Conservation (phyloP, 2,329 filamentous ascomycete genomes). For the Cladorrhinum sp. region DNA sequence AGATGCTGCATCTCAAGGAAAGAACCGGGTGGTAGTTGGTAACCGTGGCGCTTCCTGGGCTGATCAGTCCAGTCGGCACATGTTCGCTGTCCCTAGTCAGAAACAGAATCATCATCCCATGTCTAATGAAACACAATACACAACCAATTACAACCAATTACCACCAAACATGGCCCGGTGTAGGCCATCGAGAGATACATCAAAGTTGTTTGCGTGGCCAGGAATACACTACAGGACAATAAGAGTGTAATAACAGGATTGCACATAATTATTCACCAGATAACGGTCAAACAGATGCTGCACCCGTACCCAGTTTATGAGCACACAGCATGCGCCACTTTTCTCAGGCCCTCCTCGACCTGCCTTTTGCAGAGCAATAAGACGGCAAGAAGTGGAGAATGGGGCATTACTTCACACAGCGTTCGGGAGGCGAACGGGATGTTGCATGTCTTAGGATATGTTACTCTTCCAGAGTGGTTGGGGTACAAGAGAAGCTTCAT, state of each 20-base stretch:
- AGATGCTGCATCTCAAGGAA: background rate
- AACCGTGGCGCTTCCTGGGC: background rate
- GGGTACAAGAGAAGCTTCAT: background rate
- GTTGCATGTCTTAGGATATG: background rate
- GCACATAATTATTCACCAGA: background rate
- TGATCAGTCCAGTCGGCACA: background rate
- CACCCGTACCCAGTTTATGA: background rate
- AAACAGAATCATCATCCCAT: background rate
- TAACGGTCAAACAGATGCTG: background rate
- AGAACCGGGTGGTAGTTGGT: background rate
- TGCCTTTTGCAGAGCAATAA: constrained; percentile 6
- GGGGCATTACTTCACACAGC: background rate
- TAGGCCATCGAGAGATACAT: background rate
- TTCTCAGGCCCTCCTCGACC: background rate
- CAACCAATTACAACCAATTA: background rate
- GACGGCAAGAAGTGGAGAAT: background rate
- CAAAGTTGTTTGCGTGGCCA: background rate
- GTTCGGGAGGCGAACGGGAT: background rate
- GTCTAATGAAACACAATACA: constrained; percentile 1
- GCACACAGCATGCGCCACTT: constrained; percentile 5
- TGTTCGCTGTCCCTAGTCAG: background rate
- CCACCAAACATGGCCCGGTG: background rate
- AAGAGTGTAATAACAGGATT: background rate
- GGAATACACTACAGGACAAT: background rate
- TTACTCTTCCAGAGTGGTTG: background rate